phyloP scores from a whole-genome alignment of 2,329 filamentous ascomycete species.

The Botryotinia globosa region DNA sequence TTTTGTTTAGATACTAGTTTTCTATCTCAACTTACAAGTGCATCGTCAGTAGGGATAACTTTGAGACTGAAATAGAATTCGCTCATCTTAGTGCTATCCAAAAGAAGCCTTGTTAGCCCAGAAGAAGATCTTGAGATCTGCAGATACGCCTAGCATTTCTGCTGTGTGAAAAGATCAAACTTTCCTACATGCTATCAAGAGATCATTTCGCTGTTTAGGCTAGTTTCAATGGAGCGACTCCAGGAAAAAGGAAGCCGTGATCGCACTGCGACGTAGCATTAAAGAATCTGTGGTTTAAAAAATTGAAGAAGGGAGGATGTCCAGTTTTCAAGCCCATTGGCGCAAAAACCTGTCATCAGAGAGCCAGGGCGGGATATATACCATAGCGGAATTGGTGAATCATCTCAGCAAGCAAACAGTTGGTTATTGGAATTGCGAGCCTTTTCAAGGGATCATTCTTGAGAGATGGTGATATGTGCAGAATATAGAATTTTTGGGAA shows the following conservation, averaged over 20 bases:
- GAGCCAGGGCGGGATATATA: background rate
- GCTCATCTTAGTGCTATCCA: background rate
- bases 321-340: accelerated
- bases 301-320: background rate
- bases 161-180: background rate
- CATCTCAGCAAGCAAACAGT: background rate
- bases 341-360: too few relatives aligned
- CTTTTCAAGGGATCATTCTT: background rate
- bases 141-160: background rate
- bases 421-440: background rate
- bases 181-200: background rate
- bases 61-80: background rate
- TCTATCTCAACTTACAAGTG: background rate
- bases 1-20: background rate
- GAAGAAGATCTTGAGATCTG: background rate
- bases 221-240: background rate
- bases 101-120: background rate
- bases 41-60: background rate
- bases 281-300: background rate
- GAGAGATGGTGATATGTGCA: background rate
- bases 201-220: background rate
- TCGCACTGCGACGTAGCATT: background rate
- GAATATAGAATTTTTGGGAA: background rate
- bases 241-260: background rate
- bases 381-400: background rate